phyloP scores from a whole-genome alignment of 2,329 filamentous ascomycete genomes.

The Diaporthe aspalathi region DNA sequence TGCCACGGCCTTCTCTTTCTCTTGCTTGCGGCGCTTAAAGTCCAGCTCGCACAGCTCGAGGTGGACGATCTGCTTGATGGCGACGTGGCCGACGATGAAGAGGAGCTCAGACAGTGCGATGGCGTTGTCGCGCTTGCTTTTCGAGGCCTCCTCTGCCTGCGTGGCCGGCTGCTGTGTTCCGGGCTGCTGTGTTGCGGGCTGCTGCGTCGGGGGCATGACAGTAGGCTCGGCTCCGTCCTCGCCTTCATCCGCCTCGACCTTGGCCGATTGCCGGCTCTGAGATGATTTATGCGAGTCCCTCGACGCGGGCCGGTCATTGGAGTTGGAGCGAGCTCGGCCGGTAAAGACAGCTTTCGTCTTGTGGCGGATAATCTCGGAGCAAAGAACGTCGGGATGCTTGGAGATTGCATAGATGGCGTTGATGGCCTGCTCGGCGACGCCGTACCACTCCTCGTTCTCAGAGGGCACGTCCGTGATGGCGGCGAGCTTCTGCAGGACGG shows the following conservation, averaged over 20 bases:
- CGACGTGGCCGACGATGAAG: conserved; percentile 95
- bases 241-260: conserved; percentile 44
- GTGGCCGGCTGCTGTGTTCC: conserved; percentile 18
- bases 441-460: conserved; percentile 95
- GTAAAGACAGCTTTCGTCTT: conserved; percentile 86
- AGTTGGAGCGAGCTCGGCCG: conserved; percentile 58
- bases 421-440: conserved; percentile 95
- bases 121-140: conserved; percentile 72
- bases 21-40: conserved; percentile 95
- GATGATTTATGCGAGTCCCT: conserved; percentile 43
- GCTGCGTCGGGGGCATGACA: conserved; percentile 35
- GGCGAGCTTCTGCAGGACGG: conserved; percentile 82
- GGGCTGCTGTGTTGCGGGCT: conserved; percentile 34
- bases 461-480: conserved; percentile 87
- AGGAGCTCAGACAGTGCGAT: conserved; percentile 88
- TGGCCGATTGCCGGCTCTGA: conserved; percentile 46
- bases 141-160: conserved; percentile 28
- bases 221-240: conserved; percentile 41
- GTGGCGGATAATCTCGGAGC: conserved; percentile 87
- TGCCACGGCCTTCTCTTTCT: conserved; percentile 78
- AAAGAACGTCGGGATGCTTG: conserved; percentile 92
- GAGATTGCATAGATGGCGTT: conserved; percentile 94
- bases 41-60: conserved; percentile 97
- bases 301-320: conserved; percentile 42
- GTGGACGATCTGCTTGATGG: conserved; percentile 99